Percentiles rank a stretch among this genome's conserved stretches.
These are phyloP conservation scores for Fusarium buharicum DNA, from an alignment of 2,329 filamentous ascomycete genomes.

Conservation along the genomic window DNA sequence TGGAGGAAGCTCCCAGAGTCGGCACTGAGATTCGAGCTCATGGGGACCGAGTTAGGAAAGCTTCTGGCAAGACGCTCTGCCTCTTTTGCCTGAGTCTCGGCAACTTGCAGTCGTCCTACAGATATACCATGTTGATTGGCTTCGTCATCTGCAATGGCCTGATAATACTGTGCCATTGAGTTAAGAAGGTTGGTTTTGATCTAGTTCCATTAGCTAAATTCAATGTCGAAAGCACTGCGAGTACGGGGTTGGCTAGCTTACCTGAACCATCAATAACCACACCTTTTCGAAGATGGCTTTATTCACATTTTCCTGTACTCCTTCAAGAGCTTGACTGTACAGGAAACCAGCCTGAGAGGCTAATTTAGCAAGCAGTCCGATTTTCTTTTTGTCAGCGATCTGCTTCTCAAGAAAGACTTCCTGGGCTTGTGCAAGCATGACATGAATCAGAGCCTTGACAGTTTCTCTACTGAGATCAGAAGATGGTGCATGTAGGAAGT, in stretches of 20 bases:
- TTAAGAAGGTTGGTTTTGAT: constrained; percentile 84
- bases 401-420: constrained; percentile 99
- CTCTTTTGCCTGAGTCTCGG: constrained; percentile 81
- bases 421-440: constrained; percentile 95
- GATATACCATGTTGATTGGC: constrained; percentile 86
- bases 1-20: constrained; percentile 79
- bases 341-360: constrained; percentile 90
- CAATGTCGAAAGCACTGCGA: neutral
- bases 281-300: constrained; percentile 94
- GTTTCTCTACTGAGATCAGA: constrained; percentile 96
- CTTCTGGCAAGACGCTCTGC: constrained; percentile 79
- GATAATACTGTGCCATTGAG: constrained; percentile 91
- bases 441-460: constrained; percentile 90
- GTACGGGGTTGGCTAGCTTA: constrained; percentile 49
- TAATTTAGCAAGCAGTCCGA: constrained; percentile 89
- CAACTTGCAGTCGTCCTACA: constrained; percentile 82
- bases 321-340: constrained; percentile 88
- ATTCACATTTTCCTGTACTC: constrained; percentile 89
- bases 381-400: constrained; percentile 90
- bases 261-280: constrained; percentile 86
- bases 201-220: constrained; percentile 52
- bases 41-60: constrained; percentile 82
- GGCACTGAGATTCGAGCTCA: constrained; percentile 83
- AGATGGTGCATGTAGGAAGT: constrained; percentile 96
- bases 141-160: constrained; percentile 90